Evolutionary conservation across 2,329 filamentous ascomycete genomes (phyloP), one percentile per base, ranked within the genome.

Genomic region (Trichoderma sp.): DNA sequence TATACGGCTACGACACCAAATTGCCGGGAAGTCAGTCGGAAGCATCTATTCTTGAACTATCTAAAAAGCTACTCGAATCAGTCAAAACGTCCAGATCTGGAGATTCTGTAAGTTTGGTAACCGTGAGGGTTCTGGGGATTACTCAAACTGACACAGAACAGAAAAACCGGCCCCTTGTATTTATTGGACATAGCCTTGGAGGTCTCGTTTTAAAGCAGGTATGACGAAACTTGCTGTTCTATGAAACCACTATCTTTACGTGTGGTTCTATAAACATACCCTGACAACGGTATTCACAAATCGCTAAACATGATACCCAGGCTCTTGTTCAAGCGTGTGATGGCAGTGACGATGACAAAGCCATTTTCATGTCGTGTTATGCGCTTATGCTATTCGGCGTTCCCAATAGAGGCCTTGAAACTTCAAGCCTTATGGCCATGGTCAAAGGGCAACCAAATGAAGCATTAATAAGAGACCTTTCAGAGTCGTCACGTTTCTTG

Each of bases 1-100:
- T 77, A 29, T 79, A 78, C 60, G 76, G 77, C 24, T 78, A 78
- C 59, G 71, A 79, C 66, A 76, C 75, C 13, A 68, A 29, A 5
- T 70, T 77, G 14, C 62, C 61, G 2, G 65, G 68, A 35, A 77
- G 71, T 49, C 29, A 59, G 3, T 73, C 71, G 1, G 75, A 73
- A 59, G 53, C 74, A 33, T 74, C 71, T 3, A 70, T 76, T 16
- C 31, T 57, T 16, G 49, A 56, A 43, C 27, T 55, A 37, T 57
- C 49, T 11, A 40, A 53, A 24, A 37, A 16, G 49, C 14, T 53
- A 19, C 53, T 57, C n/a, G 33, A 57, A 24, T 29, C 33, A 10
- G 56, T 53, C 11, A 55, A 37, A 27, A 19, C 52, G 40, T n/a
- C 40, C 5, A 29, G 57, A 57, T 35, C 75, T 72, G 31, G 21